Evolutionary conservation across 495 filamentous ascomycete genomes (phyloP).

Genomic region (Penicillium chermesinum): DNA sequence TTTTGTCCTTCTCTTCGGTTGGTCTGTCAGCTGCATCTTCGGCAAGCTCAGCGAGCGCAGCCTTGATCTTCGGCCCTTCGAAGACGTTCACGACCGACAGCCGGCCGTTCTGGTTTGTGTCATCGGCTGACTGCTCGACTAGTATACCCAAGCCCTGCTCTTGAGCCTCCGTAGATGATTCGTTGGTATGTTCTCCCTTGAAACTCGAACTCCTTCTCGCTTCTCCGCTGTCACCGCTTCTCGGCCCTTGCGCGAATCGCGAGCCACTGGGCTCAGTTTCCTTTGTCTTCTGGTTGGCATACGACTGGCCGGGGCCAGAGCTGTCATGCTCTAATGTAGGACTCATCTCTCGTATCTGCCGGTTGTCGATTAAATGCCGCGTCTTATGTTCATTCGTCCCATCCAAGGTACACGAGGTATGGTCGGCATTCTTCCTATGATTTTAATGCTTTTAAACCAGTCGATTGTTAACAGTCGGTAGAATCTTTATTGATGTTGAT

Average conservation of each 20-base stretch:
- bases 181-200: background rate
- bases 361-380: background rate
- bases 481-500: too few relatives aligned
- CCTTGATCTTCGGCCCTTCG: constrained; percentile 17
- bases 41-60: constrained; percentile 17
- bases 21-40: constrained; percentile 10
- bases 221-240: background rate
- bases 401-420: background rate
- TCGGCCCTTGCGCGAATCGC: background rate
- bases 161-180: background rate
- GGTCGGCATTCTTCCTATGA: background rate
- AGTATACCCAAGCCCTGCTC: constrained; percentile 23
- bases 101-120: constrained; percentile 1
- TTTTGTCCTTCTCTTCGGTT: constrained; percentile 31
- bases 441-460: too few relatives aligned
- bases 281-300: background rate
- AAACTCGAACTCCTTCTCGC: background rate
- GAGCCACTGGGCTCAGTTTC: background rate
- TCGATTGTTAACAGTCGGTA: too few relatives aligned
- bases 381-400: background rate
- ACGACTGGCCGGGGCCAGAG: background rate
- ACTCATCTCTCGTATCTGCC: background rate
- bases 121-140: constrained; percentile 10
- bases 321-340: background rate
- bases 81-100: constrained; percentile 17